These are phyloP conservation scores for Myxozyma kluyveri DNA, from an alignment of 805 yeast genomes.

Conservation along the genomic window DNA sequence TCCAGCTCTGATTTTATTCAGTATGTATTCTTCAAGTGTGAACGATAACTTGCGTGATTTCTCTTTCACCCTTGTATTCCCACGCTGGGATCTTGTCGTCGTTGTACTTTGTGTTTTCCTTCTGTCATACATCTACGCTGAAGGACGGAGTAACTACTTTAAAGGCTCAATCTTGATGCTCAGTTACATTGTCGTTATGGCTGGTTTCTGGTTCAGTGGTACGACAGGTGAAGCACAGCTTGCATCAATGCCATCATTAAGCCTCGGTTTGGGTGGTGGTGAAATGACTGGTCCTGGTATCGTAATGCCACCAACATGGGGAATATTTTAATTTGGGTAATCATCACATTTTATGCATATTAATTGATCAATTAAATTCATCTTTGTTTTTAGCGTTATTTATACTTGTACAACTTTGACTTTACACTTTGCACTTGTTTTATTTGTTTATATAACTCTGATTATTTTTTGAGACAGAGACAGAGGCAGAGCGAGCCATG, in stretches of 20 bases:
- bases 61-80: conserved; percentile 66
- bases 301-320: not conserved
- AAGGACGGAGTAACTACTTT: conserved; percentile 94
- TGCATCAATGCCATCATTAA: conserved; percentile 11
- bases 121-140: conserved; percentile 92
- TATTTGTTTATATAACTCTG: too few relatives aligned
- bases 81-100: conserved; percentile 92
- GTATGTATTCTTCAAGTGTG: conserved; percentile 17
- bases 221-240: conserved; percentile 38
- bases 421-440: too few relatives aligned
- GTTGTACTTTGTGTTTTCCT: conserved; percentile 79
- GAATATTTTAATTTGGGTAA: not conserved
- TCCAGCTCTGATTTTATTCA: conserved; percentile 75
- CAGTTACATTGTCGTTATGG: conserved; percentile 67
- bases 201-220: conserved; percentile 74
- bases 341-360: not conserved
- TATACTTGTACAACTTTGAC: too few relatives aligned
- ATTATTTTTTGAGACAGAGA: too few relatives aligned
- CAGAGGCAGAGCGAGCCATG: too few relatives aligned
- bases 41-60: conserved; percentile 32
- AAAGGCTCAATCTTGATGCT: conserved; percentile 81
- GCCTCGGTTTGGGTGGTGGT: not conserved
- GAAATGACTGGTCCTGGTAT: not conserved
- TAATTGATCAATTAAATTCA: too few relatives aligned
- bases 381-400: too few relatives aligned